Base-by-base conservation (phyloP, 495 filamentous ascomycete genomes). In the Mytilinidion resinicola region DNA sequence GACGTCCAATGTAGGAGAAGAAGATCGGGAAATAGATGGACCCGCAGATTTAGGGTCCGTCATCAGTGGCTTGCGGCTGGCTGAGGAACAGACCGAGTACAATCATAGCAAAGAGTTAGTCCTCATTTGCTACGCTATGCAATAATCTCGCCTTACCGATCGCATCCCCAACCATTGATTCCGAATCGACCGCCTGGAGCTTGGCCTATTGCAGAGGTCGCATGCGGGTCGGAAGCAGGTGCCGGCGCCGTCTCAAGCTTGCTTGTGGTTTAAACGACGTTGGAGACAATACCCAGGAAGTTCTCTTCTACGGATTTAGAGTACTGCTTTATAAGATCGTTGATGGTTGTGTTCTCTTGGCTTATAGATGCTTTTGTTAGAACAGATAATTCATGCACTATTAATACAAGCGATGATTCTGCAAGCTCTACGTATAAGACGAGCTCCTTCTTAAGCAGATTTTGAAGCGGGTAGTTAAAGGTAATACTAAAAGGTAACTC, bases 281-380 rank as follows among this genome's bases (percentile, higher is more conserved):
- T 98, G 14, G 90, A 84, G 62, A 98, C 93, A 25, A 97, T 88
- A 54, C 85, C 88, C 9, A 91, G 91, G 69, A 92, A 96, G 50
- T 85, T 88, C 55, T 81, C 79, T 68, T 96, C 93, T 17, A 95
- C 90, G 6, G 84, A 88, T 49, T 80, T 78, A 65, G 97, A 92
- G 67, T 95, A 98, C 42, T 91, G 84, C 49, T 76, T 72, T 84
- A 98, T 90, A 47, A 98, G 80, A 57, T 88, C 85, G 65, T 97
- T 91, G 62, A 98, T 96, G 12, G 89, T 95, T 17, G 87, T 78
- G 60, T 88, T 84, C 67, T 69, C 72, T 35, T 62, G 63, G 42
- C 59, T 68, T 14, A 66, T 63, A 3, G 59, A 47, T 12, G 63
- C 43, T 14, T 36, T 44, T n/a, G 44, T 21, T 37, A 48, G 50